These are phyloP conservation scores for Phialophora chinensis DNA, from an alignment of 2,329 filamentous ascomycete species.

Conservation along the genomic window DNA sequence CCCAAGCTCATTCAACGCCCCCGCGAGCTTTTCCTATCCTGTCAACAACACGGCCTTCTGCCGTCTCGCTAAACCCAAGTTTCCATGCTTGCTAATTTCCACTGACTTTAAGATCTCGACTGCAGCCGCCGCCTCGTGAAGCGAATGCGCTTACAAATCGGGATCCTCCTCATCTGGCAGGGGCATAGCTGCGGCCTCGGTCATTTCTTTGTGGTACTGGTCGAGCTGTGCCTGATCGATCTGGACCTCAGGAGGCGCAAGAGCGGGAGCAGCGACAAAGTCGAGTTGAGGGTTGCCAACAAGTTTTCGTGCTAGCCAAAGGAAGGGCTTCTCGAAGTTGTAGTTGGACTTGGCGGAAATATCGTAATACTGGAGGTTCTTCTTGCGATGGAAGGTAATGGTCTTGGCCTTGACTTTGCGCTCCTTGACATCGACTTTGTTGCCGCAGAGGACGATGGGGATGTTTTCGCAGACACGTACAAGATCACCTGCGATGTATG, in stretches of 20 bases:
- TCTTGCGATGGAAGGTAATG: slow-evolving; percentile 99
- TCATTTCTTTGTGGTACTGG: slow-evolving; percentile 89
- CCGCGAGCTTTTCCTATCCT: slow-evolving; percentile 3
- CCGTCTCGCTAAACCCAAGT: slow-evolving; percentile 33
- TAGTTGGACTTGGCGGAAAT: slow-evolving; percentile 99
- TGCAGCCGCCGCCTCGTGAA: neutral
- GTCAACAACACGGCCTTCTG: slow-evolving; percentile 32
- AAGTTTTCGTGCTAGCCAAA: slow-evolving; percentile 98
- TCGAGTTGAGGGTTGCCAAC: slow-evolving; percentile 93
- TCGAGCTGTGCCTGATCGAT: slow-evolving; percentile 84
- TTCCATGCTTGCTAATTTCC: slow-evolving; percentile 17
- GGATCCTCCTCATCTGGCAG: slow-evolving; percentile 95
- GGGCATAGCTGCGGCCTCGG: slow-evolving; percentile 76
- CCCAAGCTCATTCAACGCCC: neutral
- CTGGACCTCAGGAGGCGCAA: slow-evolving; percentile 89
- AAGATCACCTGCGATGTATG: slow-evolving; percentile 73
- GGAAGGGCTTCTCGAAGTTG: slow-evolving; percentile 99
- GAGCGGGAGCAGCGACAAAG: slow-evolving; percentile 92
- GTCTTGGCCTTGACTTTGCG: slow-evolving; percentile 99
- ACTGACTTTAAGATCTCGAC: slow-evolving; percentile 7
- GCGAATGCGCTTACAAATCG: slow-evolving; percentile 51
- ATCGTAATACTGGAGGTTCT: slow-evolving; percentile 99
- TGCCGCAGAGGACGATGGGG: slow-evolving; percentile 95
- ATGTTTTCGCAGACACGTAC: slow-evolving; percentile 99
- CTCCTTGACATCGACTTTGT: slow-evolving; percentile 99